Percentiles rank a stretch among this genome's conserved stretches.
Conservation (phyloP, 306 rosid genomes). For the Lupinus albus region DNA sequence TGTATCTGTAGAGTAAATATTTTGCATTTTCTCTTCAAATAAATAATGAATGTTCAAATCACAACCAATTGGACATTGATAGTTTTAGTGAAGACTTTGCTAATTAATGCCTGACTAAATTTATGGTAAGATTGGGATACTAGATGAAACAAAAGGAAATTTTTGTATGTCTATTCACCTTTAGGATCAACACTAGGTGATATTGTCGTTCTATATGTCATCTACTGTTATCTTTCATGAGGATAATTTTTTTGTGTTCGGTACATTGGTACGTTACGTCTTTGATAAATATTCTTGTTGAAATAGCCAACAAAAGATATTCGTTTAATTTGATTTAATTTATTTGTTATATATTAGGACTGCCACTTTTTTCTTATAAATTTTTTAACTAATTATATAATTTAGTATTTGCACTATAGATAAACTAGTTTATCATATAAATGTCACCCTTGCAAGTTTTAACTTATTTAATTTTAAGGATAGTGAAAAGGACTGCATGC, state of each 20-base stretch:
- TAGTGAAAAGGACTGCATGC: background rate
- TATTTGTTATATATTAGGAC: constrained; percentile 2
- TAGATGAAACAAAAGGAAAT: constrained; percentile 6
- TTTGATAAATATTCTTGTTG: background rate
- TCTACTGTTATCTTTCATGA: background rate
- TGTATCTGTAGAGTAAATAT: constrained; percentile 9
- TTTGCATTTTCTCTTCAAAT: background rate
- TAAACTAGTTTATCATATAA: background rate
- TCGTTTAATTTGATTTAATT: constrained; percentile 3
- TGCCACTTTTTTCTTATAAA: too few species aligned
- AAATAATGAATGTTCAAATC: background rate
- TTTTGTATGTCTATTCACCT: constrained; percentile 3
- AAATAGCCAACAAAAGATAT: background rate
- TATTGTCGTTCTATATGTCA: constrained; percentile 5
- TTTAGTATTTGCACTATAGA: background rate
- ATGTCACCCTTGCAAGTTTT: background rate
- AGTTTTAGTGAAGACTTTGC: constrained; percentile 7
- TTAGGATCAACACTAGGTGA: background rate
- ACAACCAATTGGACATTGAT: background rate
- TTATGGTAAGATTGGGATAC: constrained; percentile 15
- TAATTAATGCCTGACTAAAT: background rate
- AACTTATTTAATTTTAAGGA: background rate
- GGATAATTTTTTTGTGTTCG: background rate
- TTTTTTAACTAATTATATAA: background rate
- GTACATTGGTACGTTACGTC: background rate